A percentile compares a stretch with the other conserved stretches of the same genome.
Evolutionary conservation across 2,329 filamentous ascomycete species (phyloP).

Genomic region (Colletotrichum gloeosporioides): DNA sequence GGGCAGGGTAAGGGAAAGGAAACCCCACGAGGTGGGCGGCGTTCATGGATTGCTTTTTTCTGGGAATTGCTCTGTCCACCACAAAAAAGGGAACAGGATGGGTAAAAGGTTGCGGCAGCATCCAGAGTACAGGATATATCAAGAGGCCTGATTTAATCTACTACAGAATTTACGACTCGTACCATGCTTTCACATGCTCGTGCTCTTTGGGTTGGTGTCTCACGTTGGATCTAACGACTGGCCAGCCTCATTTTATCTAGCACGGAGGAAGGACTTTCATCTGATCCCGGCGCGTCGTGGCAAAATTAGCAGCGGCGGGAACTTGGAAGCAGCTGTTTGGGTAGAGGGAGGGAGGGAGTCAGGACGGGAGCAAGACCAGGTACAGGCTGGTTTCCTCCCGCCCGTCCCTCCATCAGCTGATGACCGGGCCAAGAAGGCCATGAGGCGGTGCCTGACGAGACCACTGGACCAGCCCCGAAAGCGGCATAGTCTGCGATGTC

Average conservation of each 20-base stretch:
- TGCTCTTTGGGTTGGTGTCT: not conserved
- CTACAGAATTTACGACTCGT: constrained; percentile 1
- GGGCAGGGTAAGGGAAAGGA: not conserved
- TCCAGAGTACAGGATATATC: not conserved
- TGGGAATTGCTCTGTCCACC: not conserved
- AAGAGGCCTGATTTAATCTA: constrained; percentile 7
- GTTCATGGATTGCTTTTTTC: not conserved
- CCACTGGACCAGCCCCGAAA: not conserved
- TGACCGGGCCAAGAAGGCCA: not conserved
- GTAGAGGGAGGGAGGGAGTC: not conserved
- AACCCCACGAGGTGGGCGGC: not conserved
- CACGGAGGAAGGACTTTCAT: not conserved
- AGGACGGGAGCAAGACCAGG: not conserved
- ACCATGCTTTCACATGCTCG: constrained; percentile 6
- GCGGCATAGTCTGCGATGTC: not conserved
- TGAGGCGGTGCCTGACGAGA: constrained; percentile 1
- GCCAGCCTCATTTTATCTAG: constrained; percentile 1
- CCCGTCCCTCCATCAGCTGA: constrained; percentile 1
- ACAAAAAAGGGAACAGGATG: not conserved
- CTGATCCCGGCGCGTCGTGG: not conserved
- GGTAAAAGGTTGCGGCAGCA: not conserved
- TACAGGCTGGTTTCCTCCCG: constrained; percentile 3
- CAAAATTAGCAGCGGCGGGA: not conserved
- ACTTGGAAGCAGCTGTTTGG: not conserved
- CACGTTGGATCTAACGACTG: not conserved